Percentiles rank a stretch among this genome's conserved stretches.
These are phyloP conservation scores for Ajuga chamaepitys DNA, from an alignment of 257 asterid genomes.

Conservation along the genomic window DNA sequence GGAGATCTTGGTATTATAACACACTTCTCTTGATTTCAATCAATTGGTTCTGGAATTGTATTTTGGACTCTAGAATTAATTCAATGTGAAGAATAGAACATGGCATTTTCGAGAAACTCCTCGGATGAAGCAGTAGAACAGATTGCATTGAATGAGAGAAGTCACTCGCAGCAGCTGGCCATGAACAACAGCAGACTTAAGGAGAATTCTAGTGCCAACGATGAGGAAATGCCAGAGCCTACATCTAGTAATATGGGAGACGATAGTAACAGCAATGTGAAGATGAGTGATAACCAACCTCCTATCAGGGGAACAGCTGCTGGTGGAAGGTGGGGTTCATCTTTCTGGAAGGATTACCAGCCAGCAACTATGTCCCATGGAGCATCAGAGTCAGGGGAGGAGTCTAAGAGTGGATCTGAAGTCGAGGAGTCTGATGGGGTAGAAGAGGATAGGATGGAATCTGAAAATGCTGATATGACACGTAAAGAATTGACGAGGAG, in stretches of 20 bases:
- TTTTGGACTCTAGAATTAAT: constrained; percentile 14
- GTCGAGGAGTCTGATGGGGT: constrained; percentile 57
- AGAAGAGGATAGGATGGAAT: constrained; percentile 45
- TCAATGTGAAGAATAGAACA: constrained; percentile 42
- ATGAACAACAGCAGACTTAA: constrained; percentile 28
- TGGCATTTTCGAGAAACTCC: constrained; percentile 62
- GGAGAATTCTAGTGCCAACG: constrained; percentile 20
- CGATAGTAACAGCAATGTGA: constrained; percentile 23
- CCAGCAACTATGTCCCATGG: constrained; percentile 36
- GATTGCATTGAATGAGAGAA: constrained; percentile 42
- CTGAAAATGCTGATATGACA: constrained; percentile 42
- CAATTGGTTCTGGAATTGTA: constrained; percentile 11
- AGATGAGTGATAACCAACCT: constrained; percentile 29
- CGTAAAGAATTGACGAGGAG: constrained; percentile 38
- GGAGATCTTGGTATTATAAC: constrained; percentile 22
- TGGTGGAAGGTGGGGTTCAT: constrained; percentile 86
- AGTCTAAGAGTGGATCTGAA: constrained; percentile 87
- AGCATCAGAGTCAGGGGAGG: constrained; percentile 73
- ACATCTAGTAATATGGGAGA: constrained; percentile 39
- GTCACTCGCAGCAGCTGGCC: constrained; percentile 33
- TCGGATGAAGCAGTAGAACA: constrained; percentile 40
- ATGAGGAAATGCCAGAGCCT: constrained; percentile 45
- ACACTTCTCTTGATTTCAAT: constrained; percentile 2
- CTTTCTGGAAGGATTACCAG: constrained; percentile 75
- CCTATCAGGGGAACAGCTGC: constrained; percentile 30